A percentile compares a stretch with the other conserved stretches of the same genome.
Evolutionary conservation across 139 green algal species (phyloP).

Genomic region (Zygnema circumcarinatum): DNA sequence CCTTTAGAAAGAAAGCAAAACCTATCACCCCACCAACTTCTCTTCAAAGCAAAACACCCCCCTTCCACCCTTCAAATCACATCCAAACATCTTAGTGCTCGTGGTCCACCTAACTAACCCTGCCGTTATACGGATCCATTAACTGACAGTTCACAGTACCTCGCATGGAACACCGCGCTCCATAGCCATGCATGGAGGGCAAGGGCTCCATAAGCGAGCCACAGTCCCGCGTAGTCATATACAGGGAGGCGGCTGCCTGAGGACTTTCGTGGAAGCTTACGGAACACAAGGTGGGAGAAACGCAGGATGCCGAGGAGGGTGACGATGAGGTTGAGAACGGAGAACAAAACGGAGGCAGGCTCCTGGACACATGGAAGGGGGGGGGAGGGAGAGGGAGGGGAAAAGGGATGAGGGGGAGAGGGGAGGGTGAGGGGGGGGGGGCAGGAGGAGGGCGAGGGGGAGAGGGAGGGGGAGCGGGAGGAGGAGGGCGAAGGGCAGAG

Average conservation of each 20-base stretch:
- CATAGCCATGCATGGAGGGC: conserved; percentile 79
- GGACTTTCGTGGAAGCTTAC: conserved; percentile 59
- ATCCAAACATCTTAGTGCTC: too few relatives aligned
- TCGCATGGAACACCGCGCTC: conserved; percentile 81
- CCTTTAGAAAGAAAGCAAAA: too few relatives aligned
- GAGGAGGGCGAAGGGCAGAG: too few relatives aligned
- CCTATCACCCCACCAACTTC: too few relatives aligned
- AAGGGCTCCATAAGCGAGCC: conserved; percentile 67
- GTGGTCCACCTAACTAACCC: too few relatives aligned
- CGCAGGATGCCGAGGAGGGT: conserved; percentile 59
- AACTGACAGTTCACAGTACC: too few relatives aligned
- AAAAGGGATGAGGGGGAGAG: not conserved
- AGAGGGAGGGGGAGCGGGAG: conserved; percentile 8
- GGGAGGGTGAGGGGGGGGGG: too few relatives aligned
- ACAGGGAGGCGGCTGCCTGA: conserved; percentile 2
- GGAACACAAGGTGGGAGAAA: conserved; percentile 33
- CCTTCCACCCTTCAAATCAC: too few relatives aligned
- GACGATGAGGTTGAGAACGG: conserved; percentile 77
- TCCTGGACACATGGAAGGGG: conserved; percentile 76
- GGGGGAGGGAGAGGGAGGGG: conserved; percentile 1
- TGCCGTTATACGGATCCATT: too few relatives aligned
- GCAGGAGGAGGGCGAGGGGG: conserved; percentile 1
- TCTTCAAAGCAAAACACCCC: too few relatives aligned
- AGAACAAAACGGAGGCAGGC: conserved; percentile 72
- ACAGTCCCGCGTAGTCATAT: conserved; percentile 67